phyloP scores from a whole-genome alignment of 2,329 filamentous ascomycete species.

The Didymella segeticola region DNA sequence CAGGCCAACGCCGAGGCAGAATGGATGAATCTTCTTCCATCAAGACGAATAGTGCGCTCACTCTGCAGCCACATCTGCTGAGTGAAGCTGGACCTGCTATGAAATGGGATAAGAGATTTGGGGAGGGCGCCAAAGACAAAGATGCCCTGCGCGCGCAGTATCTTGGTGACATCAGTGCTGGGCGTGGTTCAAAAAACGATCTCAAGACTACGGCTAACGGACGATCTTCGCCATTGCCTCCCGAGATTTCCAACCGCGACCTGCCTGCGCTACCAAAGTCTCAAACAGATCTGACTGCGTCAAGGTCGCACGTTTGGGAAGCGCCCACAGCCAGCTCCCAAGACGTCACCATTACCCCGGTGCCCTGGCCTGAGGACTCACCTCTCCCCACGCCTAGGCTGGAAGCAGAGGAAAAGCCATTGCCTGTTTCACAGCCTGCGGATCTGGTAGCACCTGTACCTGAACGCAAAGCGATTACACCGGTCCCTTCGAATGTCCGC shows the following conservation, averaged over 20 bases:
- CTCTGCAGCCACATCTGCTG: constrained; percentile 82
- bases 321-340: constrained; percentile 21
- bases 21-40: constrained; percentile 60
- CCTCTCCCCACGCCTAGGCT: constrained; percentile 38
- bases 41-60: constrained; percentile 91
- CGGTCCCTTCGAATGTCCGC: constrained; percentile 20
- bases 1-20: constrained; percentile 62
- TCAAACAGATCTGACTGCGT: constrained; percentile 27
- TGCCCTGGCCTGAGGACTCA: constrained; percentile 38
- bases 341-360: constrained; percentile 43
- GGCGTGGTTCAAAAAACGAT: constrained; percentile 67
- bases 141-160: constrained; percentile 86
- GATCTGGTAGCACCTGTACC: constrained; percentile 48
- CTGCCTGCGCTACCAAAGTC: constrained; percentile 52
- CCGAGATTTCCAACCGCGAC: constrained; percentile 45
- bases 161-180: constrained; percentile 74
- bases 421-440: constrained; percentile 23
- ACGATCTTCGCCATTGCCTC: constrained; percentile 34
- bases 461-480: constrained; percentile 34
- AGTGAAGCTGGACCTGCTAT: constrained; percentile 90
- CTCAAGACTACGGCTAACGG: constrained; percentile 46
- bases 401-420: constrained; percentile 39
- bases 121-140: constrained; percentile 89
- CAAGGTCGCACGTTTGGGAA: constrained; percentile 19
- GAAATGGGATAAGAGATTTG: constrained; percentile 97